Evolutionary conservation across 768 basidiomycete species (phyloP).

Genomic region (Naematelia aurantialba): DNA sequence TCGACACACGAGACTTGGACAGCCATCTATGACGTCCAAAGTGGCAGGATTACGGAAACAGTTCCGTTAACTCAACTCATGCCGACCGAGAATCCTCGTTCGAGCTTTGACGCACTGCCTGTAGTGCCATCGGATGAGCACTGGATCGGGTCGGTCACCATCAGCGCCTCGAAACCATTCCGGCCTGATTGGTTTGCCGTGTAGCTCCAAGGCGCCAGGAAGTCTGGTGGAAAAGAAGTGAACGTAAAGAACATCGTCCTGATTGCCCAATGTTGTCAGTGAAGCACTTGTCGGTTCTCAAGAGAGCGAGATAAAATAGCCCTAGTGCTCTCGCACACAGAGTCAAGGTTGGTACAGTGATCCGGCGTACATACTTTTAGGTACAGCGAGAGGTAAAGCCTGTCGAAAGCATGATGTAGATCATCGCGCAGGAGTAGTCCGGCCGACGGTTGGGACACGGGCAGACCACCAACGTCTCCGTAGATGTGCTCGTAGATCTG

Average conservation of each 20-base stretch:
- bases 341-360: not conserved
- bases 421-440: slow-evolving; percentile 11
- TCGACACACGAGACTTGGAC: too few relatives aligned
- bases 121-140: slow-evolving; percentile 9
- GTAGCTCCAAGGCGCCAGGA: not conserved
- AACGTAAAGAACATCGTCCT: slow-evolving; percentile 11
- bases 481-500: slow-evolving; percentile 7
- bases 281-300: too few relatives aligned
- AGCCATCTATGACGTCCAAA: too few relatives aligned
- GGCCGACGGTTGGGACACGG: not conserved
- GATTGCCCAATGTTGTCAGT: too few relatives aligned
- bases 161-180: not conserved
- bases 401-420: slow-evolving; percentile 15
- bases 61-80: too few relatives aligned
- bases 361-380: slow-evolving; percentile 2
- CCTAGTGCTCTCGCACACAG: too few relatives aligned
- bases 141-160: not conserved
- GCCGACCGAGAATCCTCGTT: slow-evolving; percentile 1
- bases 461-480: not conserved
- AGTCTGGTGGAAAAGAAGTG: slow-evolving; percentile 9
- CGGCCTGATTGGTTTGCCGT: slow-evolving; percentile 7
- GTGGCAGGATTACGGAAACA: too few relatives aligned
- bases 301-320: too few relatives aligned
- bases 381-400: slow-evolving; percentile 8
- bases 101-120: slow-evolving; percentile 7